These are phyloP conservation scores for Trematosphaeria pertusa DNA, from an alignment of 2,329 filamentous ascomycete genomes.

Conservation along the genomic window DNA sequence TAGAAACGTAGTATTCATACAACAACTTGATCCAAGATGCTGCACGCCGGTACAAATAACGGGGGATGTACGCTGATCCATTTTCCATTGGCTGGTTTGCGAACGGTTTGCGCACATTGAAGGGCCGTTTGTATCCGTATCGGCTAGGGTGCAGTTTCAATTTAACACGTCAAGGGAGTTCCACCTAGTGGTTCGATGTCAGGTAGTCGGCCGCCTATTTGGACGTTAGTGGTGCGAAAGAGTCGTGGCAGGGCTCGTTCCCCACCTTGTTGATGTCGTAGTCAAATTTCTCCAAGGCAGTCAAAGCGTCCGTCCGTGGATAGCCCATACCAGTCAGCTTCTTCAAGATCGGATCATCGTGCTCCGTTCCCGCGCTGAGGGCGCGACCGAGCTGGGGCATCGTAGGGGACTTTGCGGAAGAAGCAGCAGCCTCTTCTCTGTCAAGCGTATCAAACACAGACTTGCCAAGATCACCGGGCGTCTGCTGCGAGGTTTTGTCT, in stretches of 20 bases:
- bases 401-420: conserved; percentile 35
- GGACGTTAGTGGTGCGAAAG: conserved; percentile 23
- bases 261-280: conserved; percentile 92
- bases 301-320: conserved; percentile 72
- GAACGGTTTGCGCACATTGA: background rate
- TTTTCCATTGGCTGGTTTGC: conserved; percentile 9
- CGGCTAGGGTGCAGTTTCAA: background rate
- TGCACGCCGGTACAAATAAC: conserved; percentile 14
- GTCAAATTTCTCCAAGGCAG: conserved; percentile 90
- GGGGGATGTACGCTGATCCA: too few species aligned
- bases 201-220: conserved; percentile 45
- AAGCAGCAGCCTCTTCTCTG: conserved; percentile 38
- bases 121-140: background rate
- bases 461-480: conserved; percentile 44
- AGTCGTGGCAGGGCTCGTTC: background rate
- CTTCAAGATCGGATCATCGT: conserved; percentile 92
- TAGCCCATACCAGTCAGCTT: conserved; percentile 92
- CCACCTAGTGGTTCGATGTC: conserved; percentile 23
- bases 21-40: conserved; percentile 24
- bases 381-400: conserved; percentile 68
- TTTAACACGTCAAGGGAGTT: background rate
- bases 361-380: conserved; percentile 74
- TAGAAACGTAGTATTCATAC: conserved; percentile 42
- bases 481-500: conserved; percentile 43
- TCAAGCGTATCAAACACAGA: conserved; percentile 47